Percentiles rank a stretch among this genome's conserved stretches.
Conservation (phyloP, 768 basidiomycete species). For the Termitomyces sp. region DNA sequence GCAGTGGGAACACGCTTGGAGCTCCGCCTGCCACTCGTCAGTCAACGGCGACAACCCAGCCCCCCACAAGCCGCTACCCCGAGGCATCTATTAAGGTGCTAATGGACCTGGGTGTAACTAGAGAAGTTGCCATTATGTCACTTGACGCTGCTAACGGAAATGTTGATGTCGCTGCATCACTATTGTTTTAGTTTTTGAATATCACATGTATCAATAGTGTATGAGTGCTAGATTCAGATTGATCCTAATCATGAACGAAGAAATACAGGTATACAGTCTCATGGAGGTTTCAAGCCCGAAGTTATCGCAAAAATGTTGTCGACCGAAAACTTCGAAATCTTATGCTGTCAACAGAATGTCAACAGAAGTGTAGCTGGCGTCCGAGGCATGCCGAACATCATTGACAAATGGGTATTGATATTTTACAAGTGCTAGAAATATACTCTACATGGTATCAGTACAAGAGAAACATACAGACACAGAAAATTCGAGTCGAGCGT, state of each 20-base stretch:
- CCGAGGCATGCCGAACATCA: background rate
- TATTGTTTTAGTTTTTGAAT: slow-evolving; percentile 56
- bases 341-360: background rate
- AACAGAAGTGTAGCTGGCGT: background rate
- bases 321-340: too few species aligned
- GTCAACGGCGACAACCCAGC: slow-evolving; percentile 18
- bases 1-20: slow-evolving; percentile 60
- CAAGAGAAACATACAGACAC: slow-evolving; percentile 11
- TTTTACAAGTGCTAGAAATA: slow-evolving; percentile 19
- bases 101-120: slow-evolving; percentile 70
- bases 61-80: slow-evolving; percentile 31
- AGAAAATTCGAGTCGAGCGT: background rate
- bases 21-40: slow-evolving; percentile 26
- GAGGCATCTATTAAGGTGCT: slow-evolving; percentile 62
- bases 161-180: slow-evolving; percentile 81
- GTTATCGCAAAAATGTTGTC: background rate
- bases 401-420: slow-evolving; percentile 10
- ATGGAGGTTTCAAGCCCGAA: too few species aligned
- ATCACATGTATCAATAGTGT: slow-evolving; percentile 18
- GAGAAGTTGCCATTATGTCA: slow-evolving; percentile 72
- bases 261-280: background rate
- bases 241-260: background rate
- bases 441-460: slow-evolving; percentile 17
- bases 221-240: background rate
- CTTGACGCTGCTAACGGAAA: slow-evolving; percentile 82